Conservation (phyloP, 2,329 filamentous ascomycete species). For the Talaromyces pinophilus region DNA sequence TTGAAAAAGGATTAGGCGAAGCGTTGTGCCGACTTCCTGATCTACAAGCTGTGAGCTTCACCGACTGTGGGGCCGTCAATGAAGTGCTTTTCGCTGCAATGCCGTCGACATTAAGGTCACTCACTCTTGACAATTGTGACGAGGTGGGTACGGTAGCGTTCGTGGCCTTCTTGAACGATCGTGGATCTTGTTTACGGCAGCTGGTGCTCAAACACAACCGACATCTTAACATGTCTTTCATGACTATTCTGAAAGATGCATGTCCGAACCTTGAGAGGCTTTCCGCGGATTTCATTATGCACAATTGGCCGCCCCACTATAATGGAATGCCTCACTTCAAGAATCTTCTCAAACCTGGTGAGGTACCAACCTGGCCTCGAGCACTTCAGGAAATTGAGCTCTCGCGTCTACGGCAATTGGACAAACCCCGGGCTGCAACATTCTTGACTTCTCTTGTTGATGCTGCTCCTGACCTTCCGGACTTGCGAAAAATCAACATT, state of each 20-base stretch:
- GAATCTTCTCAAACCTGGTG: constrained; percentile 56
- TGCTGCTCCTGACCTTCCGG: constrained; percentile 64
- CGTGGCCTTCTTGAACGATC: constrained; percentile 63
- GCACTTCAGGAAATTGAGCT: constrained; percentile 72
- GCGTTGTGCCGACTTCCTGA: constrained; percentile 61
- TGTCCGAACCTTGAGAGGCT: constrained; percentile 73
- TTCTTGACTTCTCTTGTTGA: constrained; percentile 79
- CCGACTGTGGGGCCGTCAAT: constrained; percentile 72
- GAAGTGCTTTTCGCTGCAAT: constrained; percentile 67
- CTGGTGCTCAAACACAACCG: constrained; percentile 78
- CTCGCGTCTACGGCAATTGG: constrained; percentile 75
- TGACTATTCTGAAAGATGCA: constrained; percentile 62
- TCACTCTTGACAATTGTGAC: constrained; percentile 79
- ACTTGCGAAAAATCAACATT: constrained; percentile 70
- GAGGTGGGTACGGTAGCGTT: constrained; percentile 69
- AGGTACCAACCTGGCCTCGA: constrained; percentile 76
- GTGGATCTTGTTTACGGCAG: constrained; percentile 67
- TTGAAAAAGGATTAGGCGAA: constrained; percentile 42
- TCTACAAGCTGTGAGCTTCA: constrained; percentile 69
- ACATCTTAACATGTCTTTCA: constrained; percentile 72
- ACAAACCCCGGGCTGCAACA: constrained; percentile 66
- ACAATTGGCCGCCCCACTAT: constrained; percentile 65
- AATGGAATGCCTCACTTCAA: constrained; percentile 77
- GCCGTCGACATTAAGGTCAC: constrained; percentile 63
- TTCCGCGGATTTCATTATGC: constrained; percentile 77